A percentile compares a stretch with the other conserved stretches of the same genome.
phyloP scores from a whole-genome alignment of 2,329 filamentous ascomycete species.

The Claviceps fusiformis region DNA sequence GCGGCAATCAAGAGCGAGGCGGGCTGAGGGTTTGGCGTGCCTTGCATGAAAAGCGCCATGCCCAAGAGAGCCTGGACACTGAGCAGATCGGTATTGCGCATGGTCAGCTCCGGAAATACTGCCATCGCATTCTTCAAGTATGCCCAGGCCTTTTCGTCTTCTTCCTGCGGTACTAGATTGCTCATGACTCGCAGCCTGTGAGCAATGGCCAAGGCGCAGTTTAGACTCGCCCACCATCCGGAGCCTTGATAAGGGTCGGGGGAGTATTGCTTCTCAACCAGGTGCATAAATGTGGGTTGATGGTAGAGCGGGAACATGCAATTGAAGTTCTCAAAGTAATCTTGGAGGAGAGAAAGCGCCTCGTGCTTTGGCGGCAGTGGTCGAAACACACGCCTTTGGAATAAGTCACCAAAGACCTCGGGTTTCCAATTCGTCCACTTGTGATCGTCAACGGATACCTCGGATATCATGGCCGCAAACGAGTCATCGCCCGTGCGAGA shows the following conservation, averaged over 20 bases:
- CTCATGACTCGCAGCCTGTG: constrained; percentile 91
- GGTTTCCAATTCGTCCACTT: constrained; percentile 98
- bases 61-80: constrained; percentile 89
- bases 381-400: constrained; percentile 71
- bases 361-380: constrained; percentile 76
- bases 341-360: constrained; percentile 72
- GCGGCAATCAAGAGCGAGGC: constrained; percentile 83
- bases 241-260: constrained; percentile 85
- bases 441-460: constrained; percentile 81
- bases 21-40: constrained; percentile 91
- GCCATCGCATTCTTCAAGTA: constrained; percentile 96
- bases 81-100: constrained; percentile 89
- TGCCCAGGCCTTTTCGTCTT: constrained; percentile 89
- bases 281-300: constrained; percentile 95
- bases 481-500: constrained; percentile 92
- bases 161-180: constrained; percentile 76
- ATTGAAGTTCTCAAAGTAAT: constrained; percentile 98
- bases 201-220: constrained; percentile 84
- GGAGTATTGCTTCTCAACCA: constrained; percentile 89
- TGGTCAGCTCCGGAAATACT: constrained; percentile 80
- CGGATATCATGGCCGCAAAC: constrained; percentile 88
- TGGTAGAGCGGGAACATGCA: constrained; percentile 97
- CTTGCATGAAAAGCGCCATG: constrained; percentile 89
- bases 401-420: constrained; percentile 90
- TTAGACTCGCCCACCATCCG: constrained; percentile 97